Percentiles rank a stretch among this genome's conserved stretches.
phyloP scores from a whole-genome alignment of 1,139 yeast species.

The Debaryomycetaceae sp. region DNA sequence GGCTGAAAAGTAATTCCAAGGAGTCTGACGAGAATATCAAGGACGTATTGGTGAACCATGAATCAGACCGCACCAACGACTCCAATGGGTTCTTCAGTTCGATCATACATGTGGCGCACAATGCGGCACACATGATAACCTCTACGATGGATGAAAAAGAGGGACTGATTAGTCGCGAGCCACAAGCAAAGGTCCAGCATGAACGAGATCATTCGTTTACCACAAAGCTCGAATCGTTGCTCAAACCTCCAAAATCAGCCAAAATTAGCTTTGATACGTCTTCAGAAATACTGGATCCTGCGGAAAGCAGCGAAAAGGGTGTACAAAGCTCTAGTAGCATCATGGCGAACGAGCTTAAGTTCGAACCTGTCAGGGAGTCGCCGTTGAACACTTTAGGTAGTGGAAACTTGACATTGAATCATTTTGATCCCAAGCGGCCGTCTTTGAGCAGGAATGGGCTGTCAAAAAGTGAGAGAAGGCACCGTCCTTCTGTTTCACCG shows the following conservation, averaged over 20 bases:
- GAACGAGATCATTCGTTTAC: slow-evolving; percentile 16
- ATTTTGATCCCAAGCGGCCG: slow-evolving; percentile 33
- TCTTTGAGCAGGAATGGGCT: slow-evolving; percentile 1
- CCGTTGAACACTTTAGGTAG: slow-evolving; percentile 65
- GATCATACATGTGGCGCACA: slow-evolving; percentile 27
- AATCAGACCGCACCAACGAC: neutral
- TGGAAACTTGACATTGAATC: slow-evolving; percentile 65
- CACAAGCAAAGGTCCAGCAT: slow-evolving; percentile 2
- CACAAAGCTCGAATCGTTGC: slow-evolving; percentile 15
- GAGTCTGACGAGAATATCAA: neutral
- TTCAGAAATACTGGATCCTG: neutral
- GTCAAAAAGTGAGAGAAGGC: neutral
- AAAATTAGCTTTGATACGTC: slow-evolving; percentile 8
- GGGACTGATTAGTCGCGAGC: neutral
- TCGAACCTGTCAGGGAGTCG: slow-evolving; percentile 56
- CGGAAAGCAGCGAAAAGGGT: neutral
- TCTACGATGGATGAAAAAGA: slow-evolving; percentile 5
- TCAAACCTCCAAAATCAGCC: slow-evolving; percentile 13
- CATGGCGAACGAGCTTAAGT: slow-evolving; percentile 37
- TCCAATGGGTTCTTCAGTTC: slow-evolving; percentile 24
- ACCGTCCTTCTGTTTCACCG: slow-evolving; percentile 6
- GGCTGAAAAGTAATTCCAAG: neutral
- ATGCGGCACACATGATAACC: slow-evolving; percentile 12
- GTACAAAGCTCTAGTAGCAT: slow-evolving; percentile 1
- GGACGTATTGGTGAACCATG: neutral